Evolutionary conservation across 2,329 filamentous ascomycete genomes (phyloP).

Genomic region (Penicillium sp.): DNA sequence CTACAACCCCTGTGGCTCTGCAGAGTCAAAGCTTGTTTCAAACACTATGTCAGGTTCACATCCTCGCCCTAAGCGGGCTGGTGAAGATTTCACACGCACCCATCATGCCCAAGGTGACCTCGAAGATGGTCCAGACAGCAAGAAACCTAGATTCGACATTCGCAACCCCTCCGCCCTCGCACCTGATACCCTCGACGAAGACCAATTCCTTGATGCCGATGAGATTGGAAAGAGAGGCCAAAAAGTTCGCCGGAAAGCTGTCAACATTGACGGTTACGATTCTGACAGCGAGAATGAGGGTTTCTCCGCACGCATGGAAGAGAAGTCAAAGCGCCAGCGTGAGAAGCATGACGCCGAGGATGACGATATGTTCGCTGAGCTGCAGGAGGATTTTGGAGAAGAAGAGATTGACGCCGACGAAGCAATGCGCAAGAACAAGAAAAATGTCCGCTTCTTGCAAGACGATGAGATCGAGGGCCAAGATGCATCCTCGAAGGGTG

Average conservation of each 20-base stretch:
- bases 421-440: constrained; percentile 62
- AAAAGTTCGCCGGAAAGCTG: constrained; percentile 84
- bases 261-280: constrained; percentile 96
- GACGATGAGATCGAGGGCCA: constrained; percentile 76
- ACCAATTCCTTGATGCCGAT: constrained; percentile 81
- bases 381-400: constrained; percentile 62
- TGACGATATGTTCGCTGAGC: constrained; percentile 82
- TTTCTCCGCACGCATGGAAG: constrained; percentile 74
- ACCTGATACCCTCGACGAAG: constrained; percentile 75
- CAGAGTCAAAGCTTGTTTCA: not conserved
- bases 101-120: constrained; percentile 64
- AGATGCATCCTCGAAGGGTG: constrained; percentile 71
- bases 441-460: constrained; percentile 63
- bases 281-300: constrained; percentile 91
- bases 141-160: constrained; percentile 89
- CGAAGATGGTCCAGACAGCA: constrained; percentile 54
- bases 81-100: constrained; percentile 77
- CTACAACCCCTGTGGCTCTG: constrained; percentile 5
- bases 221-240: constrained; percentile 78
- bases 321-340: constrained; percentile 51
- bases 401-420: constrained; percentile 57
- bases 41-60: constrained; percentile 61
- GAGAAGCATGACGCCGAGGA: constrained; percentile 46
- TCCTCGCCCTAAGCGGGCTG: constrained; percentile 79
- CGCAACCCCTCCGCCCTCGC: constrained; percentile 93